Evolutionary conservation across 78 protist species (phyloP).

Genomic region (Creolimax fragrantissima): DNA sequence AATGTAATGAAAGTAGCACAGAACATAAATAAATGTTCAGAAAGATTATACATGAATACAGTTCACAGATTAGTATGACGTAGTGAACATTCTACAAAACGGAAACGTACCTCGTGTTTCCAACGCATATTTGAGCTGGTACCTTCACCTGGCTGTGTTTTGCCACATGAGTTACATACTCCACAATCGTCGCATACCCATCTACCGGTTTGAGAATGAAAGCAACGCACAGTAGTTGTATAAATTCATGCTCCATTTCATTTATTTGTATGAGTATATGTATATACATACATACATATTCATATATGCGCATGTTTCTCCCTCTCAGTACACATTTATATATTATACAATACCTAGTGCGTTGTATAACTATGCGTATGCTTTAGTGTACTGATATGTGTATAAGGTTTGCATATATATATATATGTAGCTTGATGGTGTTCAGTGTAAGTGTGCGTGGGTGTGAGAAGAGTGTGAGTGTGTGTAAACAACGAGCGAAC

Average conservation of each 20-base stretch:
- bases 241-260: neutral
- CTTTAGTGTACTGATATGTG: neutral
- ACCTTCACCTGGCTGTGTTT: neutral
- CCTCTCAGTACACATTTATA: too few species aligned
- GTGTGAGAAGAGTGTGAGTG: too few species aligned
- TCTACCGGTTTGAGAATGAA: neutral
- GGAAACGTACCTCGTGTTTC: neutral
- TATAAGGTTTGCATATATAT: neutral
- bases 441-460: too few species aligned
- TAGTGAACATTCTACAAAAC: neutral
- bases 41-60: neutral
- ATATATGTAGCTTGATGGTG: neutral
- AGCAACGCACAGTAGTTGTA: neutral
- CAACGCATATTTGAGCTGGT: neutral
- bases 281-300: too few species aligned
- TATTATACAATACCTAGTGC: too few species aligned
- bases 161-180: neutral
- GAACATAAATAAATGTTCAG: neutral
- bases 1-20: too few species aligned
- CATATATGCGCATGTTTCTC: too few species aligned
- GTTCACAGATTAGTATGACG: neutral
- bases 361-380: neutral
- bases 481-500: too few species aligned
- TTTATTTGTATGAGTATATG: neutral
- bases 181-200: conserved; percentile 2